Evolutionary conservation across 2,329 filamentous ascomycete genomes (phyloP).

Genomic region (Dactylellina drechsleri): DNA sequence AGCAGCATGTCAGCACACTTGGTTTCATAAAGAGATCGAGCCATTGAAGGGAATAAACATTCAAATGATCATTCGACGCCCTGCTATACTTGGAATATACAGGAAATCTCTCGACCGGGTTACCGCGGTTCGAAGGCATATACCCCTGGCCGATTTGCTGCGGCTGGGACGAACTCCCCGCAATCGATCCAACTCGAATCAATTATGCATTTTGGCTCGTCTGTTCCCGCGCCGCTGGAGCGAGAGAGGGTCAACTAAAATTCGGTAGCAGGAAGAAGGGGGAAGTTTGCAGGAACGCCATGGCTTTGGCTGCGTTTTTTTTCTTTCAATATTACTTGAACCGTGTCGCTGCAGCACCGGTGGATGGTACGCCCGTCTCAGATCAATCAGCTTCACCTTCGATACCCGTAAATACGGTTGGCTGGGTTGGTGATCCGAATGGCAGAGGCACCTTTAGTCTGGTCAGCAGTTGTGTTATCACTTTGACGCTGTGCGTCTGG

Average conservation of each 20-base stretch:
- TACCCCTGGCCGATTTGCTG: not conserved
- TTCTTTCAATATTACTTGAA: constrained; percentile 13
- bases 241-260: too few species aligned
- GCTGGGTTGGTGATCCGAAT: constrained; percentile 57
- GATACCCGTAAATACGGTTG: constrained; percentile 7
- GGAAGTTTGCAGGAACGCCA: constrained; percentile 18
- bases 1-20: too few species aligned
- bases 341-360: constrained; percentile 22
- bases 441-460: constrained; percentile 60
- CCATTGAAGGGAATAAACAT: too few species aligned
- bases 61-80: too few species aligned
- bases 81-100: too few species aligned
- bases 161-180: constrained; percentile 7
- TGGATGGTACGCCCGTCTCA: not conserved
- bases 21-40: too few species aligned
- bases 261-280: too few species aligned
- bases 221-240: not conserved
- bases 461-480: constrained; percentile 60
- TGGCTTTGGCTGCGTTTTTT: constrained; percentile 32
- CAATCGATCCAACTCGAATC: not conserved
- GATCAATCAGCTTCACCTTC: too few species aligned
- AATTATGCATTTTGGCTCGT: constrained; percentile 25
- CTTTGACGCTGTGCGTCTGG: constrained; percentile 61
- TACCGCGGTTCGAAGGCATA: too few species aligned
- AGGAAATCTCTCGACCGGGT: too few species aligned